phyloP scores from a whole-genome alignment of 306 rosid genomes.

The Glycine latifolia region DNA sequence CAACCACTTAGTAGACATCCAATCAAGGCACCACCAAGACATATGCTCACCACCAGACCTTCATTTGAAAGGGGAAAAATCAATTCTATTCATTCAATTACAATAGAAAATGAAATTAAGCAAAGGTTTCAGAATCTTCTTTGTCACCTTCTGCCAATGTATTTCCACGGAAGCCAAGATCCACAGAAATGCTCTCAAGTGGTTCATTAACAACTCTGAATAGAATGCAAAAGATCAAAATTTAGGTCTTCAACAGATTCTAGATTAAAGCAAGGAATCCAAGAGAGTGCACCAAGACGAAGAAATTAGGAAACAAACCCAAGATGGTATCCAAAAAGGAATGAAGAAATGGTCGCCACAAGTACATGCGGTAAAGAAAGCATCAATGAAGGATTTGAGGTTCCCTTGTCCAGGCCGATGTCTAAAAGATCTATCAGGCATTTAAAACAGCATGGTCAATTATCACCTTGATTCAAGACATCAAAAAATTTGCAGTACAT shows the following conservation, averaged over 20 bases:
- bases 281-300: constrained; percentile 34
- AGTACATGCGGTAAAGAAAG: constrained; percentile 87
- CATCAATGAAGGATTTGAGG: constrained; percentile 83
- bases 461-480: constrained; percentile 34
- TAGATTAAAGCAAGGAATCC: constrained; percentile 33
- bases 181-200: constrained; percentile 86
- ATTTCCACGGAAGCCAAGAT: constrained; percentile 94
- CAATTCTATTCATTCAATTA: constrained; percentile 34
- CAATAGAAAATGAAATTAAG: constrained; percentile 36
- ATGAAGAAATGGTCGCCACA: constrained; percentile 78
- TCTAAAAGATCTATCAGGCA: constrained; percentile 64
- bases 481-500: constrained; percentile 1
- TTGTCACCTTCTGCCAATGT: constrained; percentile 89
- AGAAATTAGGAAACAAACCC: constrained; percentile 70
- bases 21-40: constrained; percentile 91
- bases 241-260: constrained; percentile 20
- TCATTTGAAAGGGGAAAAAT: constrained; percentile 45
- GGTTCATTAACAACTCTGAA: constrained; percentile 97
- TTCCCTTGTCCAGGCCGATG: constrained; percentile 56
- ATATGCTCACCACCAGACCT: constrained; percentile 98
- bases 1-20: constrained; percentile 94
- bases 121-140: constrained; percentile 28
- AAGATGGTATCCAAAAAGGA: constrained; percentile 90
- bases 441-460: constrained; percentile 44
- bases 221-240: constrained; percentile 41